Evolutionary conservation across 306 rosid species (phyloP), one percentile per base, ranked within the genome.

Genomic region (Benincasa hispida): DNA sequence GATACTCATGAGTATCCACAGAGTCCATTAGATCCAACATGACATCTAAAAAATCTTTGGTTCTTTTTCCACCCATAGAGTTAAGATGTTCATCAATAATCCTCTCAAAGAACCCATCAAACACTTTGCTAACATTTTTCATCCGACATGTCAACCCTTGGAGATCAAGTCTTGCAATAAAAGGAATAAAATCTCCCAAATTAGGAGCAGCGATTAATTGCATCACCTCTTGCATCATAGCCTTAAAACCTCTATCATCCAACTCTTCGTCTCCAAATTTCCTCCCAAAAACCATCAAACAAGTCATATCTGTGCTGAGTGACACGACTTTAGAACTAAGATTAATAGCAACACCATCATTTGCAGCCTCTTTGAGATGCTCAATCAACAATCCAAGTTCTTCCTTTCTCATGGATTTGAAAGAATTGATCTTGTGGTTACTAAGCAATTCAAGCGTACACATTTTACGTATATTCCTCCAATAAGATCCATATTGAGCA

Each of bases 401-500:
- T 34, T 86, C 87, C 58, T 77, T 84, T 82, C 96, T 92, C 87
- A 72, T 82, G 39, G 61, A 22, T 2, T 6, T 22, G 35, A 68
- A 68, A 42, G 75, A 68, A 18, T 68, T 42, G 55, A 42, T 24
- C 32, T 86, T 88, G 32, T 32, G 5, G 3, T 28, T 84, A 76
- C 93, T 92, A 0, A 92, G 82, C 21, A 68, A 22, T 24, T 68
- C 75, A 0, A 68, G 56, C 0, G 35, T 68, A 13, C 75, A 68
- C 75, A 68, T 68, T 41, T 68, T 68, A 4, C 75, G 75, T 3
- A 68, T 2, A 3, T 45, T 39, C 5, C 75, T 34, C 97, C 97
- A 90, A 61, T 92, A 90, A 15, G 92, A 27, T 14, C 96, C 92
- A 13, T 90, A 90, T 13, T 41, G 35, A 6, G 75, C 75, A 42